These are phyloP conservation scores for Globisporangium alternatum DNA, from an alignment of 352 stramenopile genomes.

Conservation along the genomic window DNA sequence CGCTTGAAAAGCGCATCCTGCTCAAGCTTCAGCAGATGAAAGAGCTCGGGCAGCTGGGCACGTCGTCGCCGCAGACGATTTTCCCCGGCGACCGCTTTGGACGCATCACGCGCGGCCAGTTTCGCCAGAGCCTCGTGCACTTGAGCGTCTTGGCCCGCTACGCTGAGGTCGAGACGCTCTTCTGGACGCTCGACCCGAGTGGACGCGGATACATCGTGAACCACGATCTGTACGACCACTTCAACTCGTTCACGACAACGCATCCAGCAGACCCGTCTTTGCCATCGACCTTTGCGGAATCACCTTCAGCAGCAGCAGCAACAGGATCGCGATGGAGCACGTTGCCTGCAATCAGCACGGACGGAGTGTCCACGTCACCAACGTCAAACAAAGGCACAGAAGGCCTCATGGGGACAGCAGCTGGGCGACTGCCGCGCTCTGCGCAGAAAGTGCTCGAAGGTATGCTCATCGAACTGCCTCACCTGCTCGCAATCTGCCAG, in stretches of 20 bases:
- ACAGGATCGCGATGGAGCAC: constrained; percentile 16
- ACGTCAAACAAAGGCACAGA: not conserved
- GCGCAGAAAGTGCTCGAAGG: constrained; percentile 74
- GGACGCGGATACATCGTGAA: constrained; percentile 55
- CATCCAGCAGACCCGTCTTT: not conserved
- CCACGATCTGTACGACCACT: constrained; percentile 65
- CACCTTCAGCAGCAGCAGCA: not conserved
- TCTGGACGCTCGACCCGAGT: constrained; percentile 70
- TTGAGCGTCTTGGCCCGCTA: constrained; percentile 59
- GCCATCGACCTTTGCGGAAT: not conserved
- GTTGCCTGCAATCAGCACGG: constrained; percentile 31
- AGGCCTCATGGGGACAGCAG: not conserved
- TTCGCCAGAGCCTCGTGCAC: constrained; percentile 70
- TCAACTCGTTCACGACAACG: constrained; percentile 31
- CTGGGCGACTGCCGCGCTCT: constrained; percentile 26
- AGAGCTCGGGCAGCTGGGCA: constrained; percentile 51
- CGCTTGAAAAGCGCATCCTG: constrained; percentile 56
- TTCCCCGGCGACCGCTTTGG: constrained; percentile 75
- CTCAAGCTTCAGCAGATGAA: constrained; percentile 61
- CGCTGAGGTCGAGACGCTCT: constrained; percentile 66
- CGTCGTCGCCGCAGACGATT: constrained; percentile 47
- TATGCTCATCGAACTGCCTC: constrained; percentile 48
- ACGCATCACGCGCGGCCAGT: constrained; percentile 64
- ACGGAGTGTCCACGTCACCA: constrained; percentile 3
- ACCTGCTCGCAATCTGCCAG: constrained; percentile 46